Evolutionary conservation across 2,329 filamentous ascomycete species (phyloP).

Genomic region (Hypoxylon sp.): DNA sequence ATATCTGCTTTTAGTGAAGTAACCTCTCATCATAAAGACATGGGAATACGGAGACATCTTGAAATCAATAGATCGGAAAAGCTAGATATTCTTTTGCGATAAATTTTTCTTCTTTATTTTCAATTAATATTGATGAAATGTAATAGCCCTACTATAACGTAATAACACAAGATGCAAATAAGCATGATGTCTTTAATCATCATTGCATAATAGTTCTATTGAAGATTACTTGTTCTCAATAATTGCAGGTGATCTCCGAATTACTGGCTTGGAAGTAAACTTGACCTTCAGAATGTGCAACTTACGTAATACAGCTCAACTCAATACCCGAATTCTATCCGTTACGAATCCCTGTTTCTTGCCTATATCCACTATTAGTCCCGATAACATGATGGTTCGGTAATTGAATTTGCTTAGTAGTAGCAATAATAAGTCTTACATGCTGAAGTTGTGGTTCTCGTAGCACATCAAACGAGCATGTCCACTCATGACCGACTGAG

Average conservation of each 20-base stretch:
- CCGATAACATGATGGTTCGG: not conserved
- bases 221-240: not conserved
- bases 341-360: not conserved
- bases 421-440: not conserved
- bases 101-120: not conserved
- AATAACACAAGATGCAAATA: not conserved
- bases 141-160: not conserved
- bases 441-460: not conserved
- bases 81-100: not conserved
- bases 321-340: not conserved
- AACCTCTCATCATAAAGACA: not conserved
- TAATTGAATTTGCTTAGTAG: conserved; percentile 4
- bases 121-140: not conserved
- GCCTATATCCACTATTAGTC: not conserved
- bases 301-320: not conserved
- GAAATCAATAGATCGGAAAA: not conserved
- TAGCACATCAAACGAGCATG: not conserved
- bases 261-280: no score
- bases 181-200: not conserved
- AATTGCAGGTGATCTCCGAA: no score
- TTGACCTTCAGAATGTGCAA: not conserved
- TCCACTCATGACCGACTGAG: not conserved
- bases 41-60: not conserved
- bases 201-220: not conserved
- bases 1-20: not conserved